These are phyloP conservation scores for Arthrobotrys entomopaga DNA, from an alignment of 2,329 filamentous ascomycete species.

Conservation along the genomic window DNA sequence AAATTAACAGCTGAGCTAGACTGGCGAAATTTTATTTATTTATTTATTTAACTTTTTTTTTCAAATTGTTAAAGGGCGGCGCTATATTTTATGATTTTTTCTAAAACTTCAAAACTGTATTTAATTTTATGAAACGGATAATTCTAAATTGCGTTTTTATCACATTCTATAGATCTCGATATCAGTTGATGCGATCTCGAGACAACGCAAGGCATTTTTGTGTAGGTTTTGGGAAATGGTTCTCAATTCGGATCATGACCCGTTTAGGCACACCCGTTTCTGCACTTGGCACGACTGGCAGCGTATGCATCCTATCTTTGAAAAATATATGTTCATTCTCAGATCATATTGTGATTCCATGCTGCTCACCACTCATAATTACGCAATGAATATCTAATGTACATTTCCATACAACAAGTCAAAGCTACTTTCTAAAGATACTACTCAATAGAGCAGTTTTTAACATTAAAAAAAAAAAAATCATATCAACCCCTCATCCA, in stretches of 20 bases:
- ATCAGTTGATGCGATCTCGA: neutral
- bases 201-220: too few relatives aligned
- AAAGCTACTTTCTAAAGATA: conserved; percentile 9
- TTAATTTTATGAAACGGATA: conserved; percentile 5
- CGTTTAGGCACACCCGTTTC: too few relatives aligned
- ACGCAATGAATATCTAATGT: conserved; percentile 20
- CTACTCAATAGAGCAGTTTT: neutral
- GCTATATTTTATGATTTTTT: conserved; percentile 11
- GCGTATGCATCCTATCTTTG: too few relatives aligned
- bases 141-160: neutral
- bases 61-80: conserved; percentile 14
- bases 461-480: too few relatives aligned
- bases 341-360: too few relatives aligned
- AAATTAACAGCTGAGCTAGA: conserved; percentile 59
- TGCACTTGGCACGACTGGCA: too few relatives aligned
- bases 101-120: neutral
- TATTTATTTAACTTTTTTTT: too few relatives aligned
- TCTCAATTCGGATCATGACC: too few relatives aligned
- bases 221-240: too few relatives aligned
- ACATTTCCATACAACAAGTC: conserved; percentile 2
- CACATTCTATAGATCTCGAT: neutral
- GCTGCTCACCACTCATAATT: conserved; percentile 11
- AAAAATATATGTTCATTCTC: too few relatives aligned
- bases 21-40: conserved; percentile 57
- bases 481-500: too few relatives aligned